phyloP scores from a whole-genome alignment of 768 basidiomycete genomes.

The Panellus pusillus region DNA sequence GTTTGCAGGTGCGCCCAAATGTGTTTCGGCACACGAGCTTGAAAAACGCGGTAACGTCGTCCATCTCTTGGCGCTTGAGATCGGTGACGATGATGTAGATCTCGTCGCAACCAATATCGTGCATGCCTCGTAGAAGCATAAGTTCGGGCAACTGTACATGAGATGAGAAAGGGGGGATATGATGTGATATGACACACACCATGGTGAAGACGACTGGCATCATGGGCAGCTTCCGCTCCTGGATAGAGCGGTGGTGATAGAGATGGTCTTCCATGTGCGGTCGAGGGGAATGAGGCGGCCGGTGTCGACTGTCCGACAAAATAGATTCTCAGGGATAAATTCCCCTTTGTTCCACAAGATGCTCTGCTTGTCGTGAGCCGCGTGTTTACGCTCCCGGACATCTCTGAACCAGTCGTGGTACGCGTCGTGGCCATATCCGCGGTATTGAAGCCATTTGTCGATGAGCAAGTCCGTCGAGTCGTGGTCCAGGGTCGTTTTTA shows the following conservation, averaged over 20 bases:
- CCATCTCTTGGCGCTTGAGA: slow-evolving; percentile 78
- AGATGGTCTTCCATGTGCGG: slow-evolving; percentile 83
- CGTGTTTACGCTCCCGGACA: slow-evolving; percentile 65
- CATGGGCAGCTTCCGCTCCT: slow-evolving; percentile 71
- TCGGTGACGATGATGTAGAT: slow-evolving; percentile 79
- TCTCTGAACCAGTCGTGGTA: slow-evolving; percentile 78
- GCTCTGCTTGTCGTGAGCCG: slow-evolving; percentile 50
- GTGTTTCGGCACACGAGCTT: slow-evolving; percentile 69
- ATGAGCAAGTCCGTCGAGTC: slow-evolving; percentile 77
- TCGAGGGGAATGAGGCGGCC: slow-evolving; percentile 77
- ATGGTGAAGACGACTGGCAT: slow-evolving; percentile 82
- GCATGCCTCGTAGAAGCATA: slow-evolving; percentile 79
- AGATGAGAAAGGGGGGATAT: slow-evolving; percentile 9
- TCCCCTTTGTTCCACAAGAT: slow-evolving; percentile 70
- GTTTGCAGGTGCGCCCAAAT: slow-evolving; percentile 62
- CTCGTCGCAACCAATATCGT: slow-evolving; percentile 77
- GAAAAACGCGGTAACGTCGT: slow-evolving; percentile 77
- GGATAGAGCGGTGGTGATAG: slow-evolving; percentile 75
- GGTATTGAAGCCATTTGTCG: slow-evolving; percentile 82
- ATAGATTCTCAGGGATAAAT: slow-evolving; percentile 77
- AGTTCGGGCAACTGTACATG: slow-evolving; percentile 66
- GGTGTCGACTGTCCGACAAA: slow-evolving; percentile 77
- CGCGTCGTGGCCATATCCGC: slow-evolving; percentile 56
- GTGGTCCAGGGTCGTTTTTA: slow-evolving; percentile 76
- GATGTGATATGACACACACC: slow-evolving; percentile 40